Evolutionary conservation across 1,139 yeast species (phyloP), one percentile per base, ranked within the genome.

Genomic region (Yamadazyma sp.): DNA sequence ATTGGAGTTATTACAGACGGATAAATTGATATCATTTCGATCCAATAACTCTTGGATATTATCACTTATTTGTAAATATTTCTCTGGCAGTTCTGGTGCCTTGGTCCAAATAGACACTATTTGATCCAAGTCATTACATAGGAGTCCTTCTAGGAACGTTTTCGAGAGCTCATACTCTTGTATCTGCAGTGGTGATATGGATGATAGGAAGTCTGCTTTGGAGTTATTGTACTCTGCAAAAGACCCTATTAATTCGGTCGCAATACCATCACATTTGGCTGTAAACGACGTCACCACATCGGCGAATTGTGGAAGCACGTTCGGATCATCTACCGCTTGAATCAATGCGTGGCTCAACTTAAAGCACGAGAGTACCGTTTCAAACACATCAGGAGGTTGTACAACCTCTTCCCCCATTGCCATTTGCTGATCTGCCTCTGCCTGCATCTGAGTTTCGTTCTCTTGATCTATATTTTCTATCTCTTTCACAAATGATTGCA

Each of bases 41-140:
- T 72, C 76, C n/a, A 75, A 41, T 23, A 65, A 54, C 2, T 66
- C 61, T 43, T 76, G 73, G 17, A 73, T 52, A 35, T 69, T 66
- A 33, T 76, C 78, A 0, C 71, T 64, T 2, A 72, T 71, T 41
- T 59, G 48, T 60, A 73, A 56, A 34, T 61, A 61, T 34, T 62
- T 58, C 34, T 70, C 76, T 0, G 70, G 53, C 1, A 56, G 51
- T 3, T 54, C 48, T 0, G 68, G 66, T 3, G 63, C 43, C 9
- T 29, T 7, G 40, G 49, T 53, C 76, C 76, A 59, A 2, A 54
- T 14, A 5, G 38, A 51, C 34, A 59, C 33, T 12, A 60, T 17
- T 7, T 38, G 39, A n/a, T 40, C 50, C 4, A 56, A 39, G 40
- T 52, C 47, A 38, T 46, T 48, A 6, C 31, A 24, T 3, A 50